Evolutionary conservation across 2,329 filamentous ascomycete species (phyloP).

Genomic region (Simplicillium aogashimaense): DNA sequence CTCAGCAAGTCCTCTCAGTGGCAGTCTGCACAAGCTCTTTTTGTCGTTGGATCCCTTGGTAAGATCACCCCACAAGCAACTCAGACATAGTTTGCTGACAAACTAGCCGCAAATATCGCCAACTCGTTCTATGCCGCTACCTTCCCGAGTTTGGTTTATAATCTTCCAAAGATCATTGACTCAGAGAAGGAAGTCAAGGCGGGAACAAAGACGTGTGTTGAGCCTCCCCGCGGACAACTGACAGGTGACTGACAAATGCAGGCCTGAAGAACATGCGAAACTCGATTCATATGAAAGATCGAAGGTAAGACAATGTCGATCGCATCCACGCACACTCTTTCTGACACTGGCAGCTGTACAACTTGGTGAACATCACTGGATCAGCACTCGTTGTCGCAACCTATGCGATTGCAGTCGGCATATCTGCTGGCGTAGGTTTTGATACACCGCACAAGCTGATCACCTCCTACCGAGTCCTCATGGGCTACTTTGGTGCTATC

Average conservation of each 20-base stretch:
- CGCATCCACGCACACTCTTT: background rate
- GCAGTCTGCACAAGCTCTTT: slow-evolving; percentile 10
- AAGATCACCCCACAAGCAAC: background rate
- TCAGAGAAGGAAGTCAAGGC: slow-evolving; percentile 9
- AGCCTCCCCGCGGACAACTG: too few species aligned
- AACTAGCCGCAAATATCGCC: slow-evolving; percentile 9
- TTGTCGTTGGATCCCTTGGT: slow-evolving; percentile 10
- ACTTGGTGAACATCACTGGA: slow-evolving; percentile 12
- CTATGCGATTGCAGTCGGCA: slow-evolving; percentile 11
- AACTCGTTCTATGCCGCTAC: slow-evolving; percentile 11
- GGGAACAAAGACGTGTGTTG: slow-evolving; percentile 6
- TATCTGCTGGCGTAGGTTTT: slow-evolving; percentile 10
- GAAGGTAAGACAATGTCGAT: slow-evolving; percentile 3
- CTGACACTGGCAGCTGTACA: slow-evolving; percentile 8
- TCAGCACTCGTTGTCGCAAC: slow-evolving; percentile 10
- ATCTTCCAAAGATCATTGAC: slow-evolving; percentile 10
- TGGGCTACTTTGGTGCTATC: slow-evolving; percentile 12
- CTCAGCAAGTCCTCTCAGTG: slow-evolving; percentile 9
- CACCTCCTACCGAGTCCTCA: slow-evolving; percentile 9
- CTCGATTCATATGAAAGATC: slow-evolving; percentile 11
- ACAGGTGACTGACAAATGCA: background rate
- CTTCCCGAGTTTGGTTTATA: slow-evolving; percentile 10
- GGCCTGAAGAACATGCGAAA: slow-evolving; percentile 8
- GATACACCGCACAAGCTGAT: slow-evolving; percentile 7
- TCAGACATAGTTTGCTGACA: too few species aligned